Evolutionary conservation across 2,329 filamentous ascomycete genomes (phyloP).

Genomic region (Diaporthe sp.): DNA sequence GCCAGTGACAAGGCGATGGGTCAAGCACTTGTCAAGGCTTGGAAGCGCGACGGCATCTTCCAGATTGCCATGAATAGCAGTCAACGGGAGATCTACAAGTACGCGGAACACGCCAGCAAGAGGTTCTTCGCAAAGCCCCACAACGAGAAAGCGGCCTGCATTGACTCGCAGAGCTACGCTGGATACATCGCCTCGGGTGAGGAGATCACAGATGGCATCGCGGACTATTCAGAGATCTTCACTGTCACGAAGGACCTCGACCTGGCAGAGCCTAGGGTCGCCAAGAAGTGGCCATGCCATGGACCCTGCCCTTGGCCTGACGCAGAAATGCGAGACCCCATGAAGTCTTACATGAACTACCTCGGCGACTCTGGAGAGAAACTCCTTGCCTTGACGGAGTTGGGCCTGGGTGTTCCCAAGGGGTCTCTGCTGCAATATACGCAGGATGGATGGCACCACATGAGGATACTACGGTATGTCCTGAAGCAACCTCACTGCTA

Average conservation of each 20-base stretch:
- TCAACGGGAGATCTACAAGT: conserved; percentile 53
- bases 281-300: conserved; percentile 61
- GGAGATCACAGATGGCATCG: conserved; percentile 62
- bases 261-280: conserved; percentile 54
- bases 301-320: conserved; percentile 64
- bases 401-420: conserved; percentile 57
- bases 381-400: conserved; percentile 60
- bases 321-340: conserved; percentile 53
- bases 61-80: conserved; percentile 56
- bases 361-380: conserved; percentile 58
- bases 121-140: conserved; percentile 55
- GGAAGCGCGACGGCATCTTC: conserved; percentile 61
- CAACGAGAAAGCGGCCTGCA: conserved; percentile 56
- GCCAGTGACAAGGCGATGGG: conserved; percentile 54
- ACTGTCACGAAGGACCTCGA: conserved; percentile 64
- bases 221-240: conserved; percentile 66
- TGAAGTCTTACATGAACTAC: conserved; percentile 57
- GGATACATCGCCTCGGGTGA: conserved; percentile 65
- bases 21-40: conserved; percentile 56
- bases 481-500: not conserved
- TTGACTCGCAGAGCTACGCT: conserved; percentile 60
- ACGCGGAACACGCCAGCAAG: conserved; percentile 54
- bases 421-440: conserved; percentile 58
- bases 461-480: conserved; percentile 60
- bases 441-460: conserved; percentile 65